phyloP scores from a whole-genome alignment of 2,329 filamentous ascomycete species.

The Teratosphaeria gauchensis region DNA sequence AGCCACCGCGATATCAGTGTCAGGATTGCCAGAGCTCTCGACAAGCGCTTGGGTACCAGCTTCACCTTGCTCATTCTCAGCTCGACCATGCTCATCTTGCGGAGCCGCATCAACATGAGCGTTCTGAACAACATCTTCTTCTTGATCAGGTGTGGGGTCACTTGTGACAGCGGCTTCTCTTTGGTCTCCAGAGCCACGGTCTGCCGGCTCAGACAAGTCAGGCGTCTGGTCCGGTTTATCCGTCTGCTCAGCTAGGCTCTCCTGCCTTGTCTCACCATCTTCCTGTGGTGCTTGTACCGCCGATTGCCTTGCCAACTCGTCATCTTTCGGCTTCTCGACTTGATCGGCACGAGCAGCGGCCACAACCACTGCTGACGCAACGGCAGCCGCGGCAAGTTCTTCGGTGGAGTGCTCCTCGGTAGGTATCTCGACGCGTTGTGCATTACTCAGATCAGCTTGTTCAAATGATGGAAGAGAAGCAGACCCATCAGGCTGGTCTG shows the following conservation, averaged over 20 bases:
- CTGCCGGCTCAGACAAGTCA: conserved; percentile 2
- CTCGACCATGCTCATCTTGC: not conserved
- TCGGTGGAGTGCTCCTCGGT: not conserved
- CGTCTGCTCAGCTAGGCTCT: not conserved
- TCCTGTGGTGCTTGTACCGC: not conserved
- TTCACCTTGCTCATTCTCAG: not conserved
- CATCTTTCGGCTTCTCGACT: not conserved
- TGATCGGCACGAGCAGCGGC: not conserved
- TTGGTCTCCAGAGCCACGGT: not conserved
- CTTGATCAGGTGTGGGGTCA: not conserved
- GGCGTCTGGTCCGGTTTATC: not conserved
- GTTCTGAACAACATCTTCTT: not conserved
- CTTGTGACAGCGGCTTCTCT: not conserved
- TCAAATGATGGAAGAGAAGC: not conserved
- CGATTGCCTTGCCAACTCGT: no score
- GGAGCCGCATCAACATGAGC: not conserved
- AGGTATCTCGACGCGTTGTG: not conserved
- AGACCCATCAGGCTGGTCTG: not conserved
- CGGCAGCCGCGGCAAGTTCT: not conserved
- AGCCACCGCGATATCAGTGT: not conserved
- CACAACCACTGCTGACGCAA: not conserved
- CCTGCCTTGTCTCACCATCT: not conserved
- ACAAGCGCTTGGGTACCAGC: not conserved
- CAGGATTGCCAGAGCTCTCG: not conserved
- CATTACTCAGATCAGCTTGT: not conserved